These are phyloP conservation scores for Colletotrichum cordylinicola DNA, from an alignment of 2,329 filamentous ascomycete species.

Conservation along the genomic window DNA sequence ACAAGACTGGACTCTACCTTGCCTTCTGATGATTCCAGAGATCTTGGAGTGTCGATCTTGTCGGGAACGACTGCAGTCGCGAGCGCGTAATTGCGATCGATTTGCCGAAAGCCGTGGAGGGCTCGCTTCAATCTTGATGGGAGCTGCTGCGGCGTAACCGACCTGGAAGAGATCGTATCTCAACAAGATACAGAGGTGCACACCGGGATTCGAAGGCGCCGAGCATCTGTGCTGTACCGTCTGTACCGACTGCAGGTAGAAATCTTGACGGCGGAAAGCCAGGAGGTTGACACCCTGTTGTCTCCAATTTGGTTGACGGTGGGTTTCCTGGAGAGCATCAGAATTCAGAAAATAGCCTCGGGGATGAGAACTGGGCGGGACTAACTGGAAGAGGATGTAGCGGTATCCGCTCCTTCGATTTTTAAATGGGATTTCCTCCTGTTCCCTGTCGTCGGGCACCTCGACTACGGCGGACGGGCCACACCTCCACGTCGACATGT, in stretches of 20 bases:
- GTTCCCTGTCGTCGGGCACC: conserved; percentile 11
- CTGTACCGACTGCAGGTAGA: background rate
- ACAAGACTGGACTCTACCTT: background rate
- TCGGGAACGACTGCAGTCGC: background rate
- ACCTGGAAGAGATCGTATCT: background rate
- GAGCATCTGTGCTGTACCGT: background rate
- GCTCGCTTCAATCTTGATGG: conserved; percentile 4
- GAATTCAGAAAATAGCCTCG: conserved; percentile 6
- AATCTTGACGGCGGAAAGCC: background rate
- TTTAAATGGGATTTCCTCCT: conserved; percentile 13
- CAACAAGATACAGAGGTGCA: background rate
- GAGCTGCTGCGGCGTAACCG: background rate
- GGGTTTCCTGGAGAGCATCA: conserved; percentile 11
- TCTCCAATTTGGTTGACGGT: background rate
- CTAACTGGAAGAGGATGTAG: conserved; percentile 7
- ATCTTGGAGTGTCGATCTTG: background rate
- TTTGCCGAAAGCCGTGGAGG: conserved; percentile 8
- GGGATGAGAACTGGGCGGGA: background rate
- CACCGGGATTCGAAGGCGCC: background rate
- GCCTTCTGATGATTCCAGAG: background rate
- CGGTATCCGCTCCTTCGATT: conserved; percentile 9
- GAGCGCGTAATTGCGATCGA: background rate
- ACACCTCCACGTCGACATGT: conserved; percentile 5
- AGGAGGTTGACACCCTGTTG: background rate
- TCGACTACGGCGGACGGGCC: background rate